Base-by-base conservation (phyloP, 345 rosid genomes). In the Acer campestre region DNA sequence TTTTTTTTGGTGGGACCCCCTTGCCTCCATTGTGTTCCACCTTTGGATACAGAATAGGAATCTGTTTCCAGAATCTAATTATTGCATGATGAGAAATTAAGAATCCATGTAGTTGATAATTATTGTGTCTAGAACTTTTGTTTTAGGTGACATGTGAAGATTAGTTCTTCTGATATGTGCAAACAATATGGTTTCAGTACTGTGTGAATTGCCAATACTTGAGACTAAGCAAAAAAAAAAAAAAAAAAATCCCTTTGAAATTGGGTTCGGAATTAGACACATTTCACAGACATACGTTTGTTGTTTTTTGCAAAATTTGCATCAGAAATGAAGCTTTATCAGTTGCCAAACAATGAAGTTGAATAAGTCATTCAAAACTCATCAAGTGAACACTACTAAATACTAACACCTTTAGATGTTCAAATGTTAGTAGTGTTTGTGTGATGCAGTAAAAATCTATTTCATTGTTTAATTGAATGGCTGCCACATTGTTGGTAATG, bases 111-210 rank as follows among this genome's bases (percentile, higher is more conserved):
- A 55, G 12, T 18, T 31, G 17, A 12, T 55, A 53, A 20, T 55
- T 31, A 56, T 53, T 18, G 38, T 16, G 13, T 17, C 1, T 7
- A 70, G 46, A 29, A 27, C 42, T 8, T 31, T 70, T 51, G 17
- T 55, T 31, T 55, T 71, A 20, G 18, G 11, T 13, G 16, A 44
- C 17, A 9, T 11, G 18, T 22, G 1, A 20, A 68, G 14, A 16
- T 5, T 68, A 46, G 14, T 68, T 68, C 18, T 20, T 10, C 18
- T 56, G 73, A 53, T 17, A 56, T 27, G 29, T 56, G 5, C 20
- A 68, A 23, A 10, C 58, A 20, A n/a, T 55, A 71, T 71, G 74
- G 74, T 48, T 71, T 55, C 27, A 6, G 38, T 10, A 10, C 44
- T 31, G 29, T 31, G 13, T 53, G 3, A 27, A 70, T 10, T 49